Base-by-base conservation (phyloP, 306 rosid genomes). In the Quercus wislizeni region DNA sequence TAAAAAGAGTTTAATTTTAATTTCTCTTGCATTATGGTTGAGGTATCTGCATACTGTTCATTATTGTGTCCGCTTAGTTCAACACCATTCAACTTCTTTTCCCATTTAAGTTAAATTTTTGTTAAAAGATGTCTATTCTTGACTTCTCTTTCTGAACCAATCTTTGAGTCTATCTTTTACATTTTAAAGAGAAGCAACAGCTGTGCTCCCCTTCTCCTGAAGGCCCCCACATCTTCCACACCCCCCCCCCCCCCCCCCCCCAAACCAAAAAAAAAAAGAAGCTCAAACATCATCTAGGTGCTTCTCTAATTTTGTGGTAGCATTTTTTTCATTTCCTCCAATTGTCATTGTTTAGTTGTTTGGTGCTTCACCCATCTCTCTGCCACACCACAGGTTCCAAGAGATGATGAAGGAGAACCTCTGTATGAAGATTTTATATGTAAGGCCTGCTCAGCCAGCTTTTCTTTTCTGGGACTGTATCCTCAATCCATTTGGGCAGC, bases 391-490 rank as follows among this genome's bases (percentile, higher is more conserved):
- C 88, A 96, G 99, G 89, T 93, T 75, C 99, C 98, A 73, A 90
- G 94, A 86, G 99, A 91, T 25, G 98, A 92, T 41, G 99, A 96
- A 83, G 99, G 94, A 9, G 99, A 91, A 85, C 99, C 96, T 55
- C 77, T 87, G 38, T 93, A 93, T 62, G 98, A 91, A 77, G 99
- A 96, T 43, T 90, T 93, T 74, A 90, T 93, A 76, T 96, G 99
- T 54, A 74, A 74, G 78, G 82, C 89, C 56, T 96, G 99, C 90
- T 96, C 99, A 10, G 91, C 73, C 62, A 81, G 85, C 61, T 91
- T 93, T 80, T 89, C 84, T 69, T 93, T 96, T 74, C 63, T 96
- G 72, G 87, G 85, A 38, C 73, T 87, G n/a, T 96, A 96, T 84
- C 95, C 92, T 79, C 87, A 78, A 78, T 69, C 72, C 65, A 86